Percentiles rank a stretch among this genome's conserved stretches.
Conservation (phyloP, 1,284 basidiomycete species). For the Pterulicium gracile region DNA sequence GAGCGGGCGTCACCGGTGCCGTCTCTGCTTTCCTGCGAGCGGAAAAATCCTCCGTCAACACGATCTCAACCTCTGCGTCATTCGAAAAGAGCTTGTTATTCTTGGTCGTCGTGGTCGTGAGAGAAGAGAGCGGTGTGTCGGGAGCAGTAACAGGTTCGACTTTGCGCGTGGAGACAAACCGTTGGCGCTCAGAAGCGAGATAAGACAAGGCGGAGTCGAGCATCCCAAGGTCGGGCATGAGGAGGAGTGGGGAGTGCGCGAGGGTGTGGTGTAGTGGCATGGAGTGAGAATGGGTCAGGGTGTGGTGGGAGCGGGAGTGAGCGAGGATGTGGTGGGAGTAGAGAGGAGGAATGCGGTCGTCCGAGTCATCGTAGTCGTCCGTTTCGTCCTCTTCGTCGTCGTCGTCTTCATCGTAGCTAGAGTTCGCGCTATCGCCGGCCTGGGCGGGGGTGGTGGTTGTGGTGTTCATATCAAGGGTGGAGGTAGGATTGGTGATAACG, state of each 20-base stretch:
- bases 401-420: not conserved
- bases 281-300: not conserved
- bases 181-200: not conserved
- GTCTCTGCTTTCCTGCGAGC: not conserved
- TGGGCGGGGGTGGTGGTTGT: not conserved
- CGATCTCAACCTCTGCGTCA: no score
- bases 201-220: not conserved
- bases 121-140: not conserved
- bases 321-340: not conserved
- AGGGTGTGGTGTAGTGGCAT: not conserved
- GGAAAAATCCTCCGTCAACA: no score
- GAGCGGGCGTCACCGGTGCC: not conserved
- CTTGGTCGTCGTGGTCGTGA: no score
- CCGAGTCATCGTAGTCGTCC: not conserved
- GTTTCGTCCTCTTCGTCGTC: slow-evolving; percentile 1
- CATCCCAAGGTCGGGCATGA: not conserved
- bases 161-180: not conserved
- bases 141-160: not conserved
- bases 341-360: not conserved
- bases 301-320: not conserved
- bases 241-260: not conserved
- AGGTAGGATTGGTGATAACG: not conserved
- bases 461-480: not conserved
- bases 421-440: no score
- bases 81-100: no score